Conservation (phyloP, 2,329 filamentous ascomycete genomes). For the Colletotrichum coccodes region DNA sequence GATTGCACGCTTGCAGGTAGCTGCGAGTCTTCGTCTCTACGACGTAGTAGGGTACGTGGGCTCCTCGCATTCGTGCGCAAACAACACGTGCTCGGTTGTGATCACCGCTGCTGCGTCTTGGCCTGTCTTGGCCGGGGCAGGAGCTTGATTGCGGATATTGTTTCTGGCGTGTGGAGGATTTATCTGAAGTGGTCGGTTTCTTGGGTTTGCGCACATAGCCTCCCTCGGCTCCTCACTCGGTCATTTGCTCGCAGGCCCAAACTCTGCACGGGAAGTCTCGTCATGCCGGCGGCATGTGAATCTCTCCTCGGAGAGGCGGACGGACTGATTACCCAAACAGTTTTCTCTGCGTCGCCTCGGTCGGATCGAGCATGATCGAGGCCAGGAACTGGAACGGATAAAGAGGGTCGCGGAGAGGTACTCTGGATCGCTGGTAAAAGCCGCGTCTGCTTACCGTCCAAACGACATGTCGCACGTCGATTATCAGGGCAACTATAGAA, state of each 20-base stretch:
- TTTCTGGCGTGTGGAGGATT: neutral
- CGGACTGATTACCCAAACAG: neutral
- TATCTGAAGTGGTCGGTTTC: conserved; percentile 8
- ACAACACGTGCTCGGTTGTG: neutral
- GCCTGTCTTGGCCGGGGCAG: conserved; percentile 14
- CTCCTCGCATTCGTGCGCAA: neutral
- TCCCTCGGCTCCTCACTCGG: neutral
- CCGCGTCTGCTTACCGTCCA: neutral
- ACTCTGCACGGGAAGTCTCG: neutral
- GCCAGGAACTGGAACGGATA: neutral
- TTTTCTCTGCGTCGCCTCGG: neutral
- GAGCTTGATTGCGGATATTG: neutral
- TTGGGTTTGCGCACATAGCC: conserved; percentile 2
- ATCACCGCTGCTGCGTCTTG: conserved; percentile 1
- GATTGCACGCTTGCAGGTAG: neutral
- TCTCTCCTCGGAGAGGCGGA: neutral
- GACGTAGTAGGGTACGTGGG: too few species aligned
- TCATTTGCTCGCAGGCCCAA: neutral
- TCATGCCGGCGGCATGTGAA: neutral
- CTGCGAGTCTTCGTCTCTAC: too few species aligned
- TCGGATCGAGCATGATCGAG: neutral
- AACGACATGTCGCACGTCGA: neutral
- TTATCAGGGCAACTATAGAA: neutral
- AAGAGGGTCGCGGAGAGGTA: neutral
- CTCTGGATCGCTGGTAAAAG: neutral